Percentiles rank a stretch among this genome's conserved stretches.
Evolutionary conservation across 306 rosid genomes (phyloP).

Genomic region (Trifolium repens): DNA sequence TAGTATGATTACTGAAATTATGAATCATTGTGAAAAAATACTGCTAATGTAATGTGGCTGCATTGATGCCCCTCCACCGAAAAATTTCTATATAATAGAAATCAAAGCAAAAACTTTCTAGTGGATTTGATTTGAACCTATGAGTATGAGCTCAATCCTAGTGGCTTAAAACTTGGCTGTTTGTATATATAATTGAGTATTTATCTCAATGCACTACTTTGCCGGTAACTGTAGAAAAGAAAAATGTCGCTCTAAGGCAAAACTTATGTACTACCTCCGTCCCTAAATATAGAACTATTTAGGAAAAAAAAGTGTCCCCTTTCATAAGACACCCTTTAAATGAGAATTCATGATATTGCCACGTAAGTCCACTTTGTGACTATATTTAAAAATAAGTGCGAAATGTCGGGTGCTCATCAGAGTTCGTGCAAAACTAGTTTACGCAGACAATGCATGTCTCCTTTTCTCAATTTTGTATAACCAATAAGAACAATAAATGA

Average conservation of each 20-base stretch:
- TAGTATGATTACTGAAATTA: background rate
- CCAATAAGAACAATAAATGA: background rate
- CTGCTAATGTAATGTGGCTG: slow-evolving; percentile 17
- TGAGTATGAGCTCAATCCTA: background rate
- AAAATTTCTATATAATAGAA: background rate
- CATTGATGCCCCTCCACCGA: background rate
- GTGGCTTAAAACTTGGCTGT: background rate
- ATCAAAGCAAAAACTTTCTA: background rate
- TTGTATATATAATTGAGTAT: background rate
- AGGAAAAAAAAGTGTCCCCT: background rate
- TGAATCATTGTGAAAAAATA: background rate
- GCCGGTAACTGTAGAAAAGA: background rate
- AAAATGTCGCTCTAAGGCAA: background rate
- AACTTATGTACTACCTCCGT: too few relatives aligned
- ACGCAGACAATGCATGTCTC: too few relatives aligned
- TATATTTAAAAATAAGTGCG: too few relatives aligned
- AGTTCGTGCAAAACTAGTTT: too few relatives aligned
- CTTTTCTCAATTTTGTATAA: too few relatives aligned
- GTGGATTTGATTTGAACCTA: too few relatives aligned
- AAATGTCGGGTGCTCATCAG: background rate
- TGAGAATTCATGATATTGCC: background rate
- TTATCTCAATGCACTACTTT: background rate
- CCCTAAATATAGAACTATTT: too few relatives aligned
- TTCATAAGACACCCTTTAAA: background rate
- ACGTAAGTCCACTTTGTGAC: too few relatives aligned